A percentile compares a stretch with the other conserved stretches of the same genome.
Conservation (phyloP, 2,329 filamentous ascomycete species). For the Cordyceps cicadae region DNA sequence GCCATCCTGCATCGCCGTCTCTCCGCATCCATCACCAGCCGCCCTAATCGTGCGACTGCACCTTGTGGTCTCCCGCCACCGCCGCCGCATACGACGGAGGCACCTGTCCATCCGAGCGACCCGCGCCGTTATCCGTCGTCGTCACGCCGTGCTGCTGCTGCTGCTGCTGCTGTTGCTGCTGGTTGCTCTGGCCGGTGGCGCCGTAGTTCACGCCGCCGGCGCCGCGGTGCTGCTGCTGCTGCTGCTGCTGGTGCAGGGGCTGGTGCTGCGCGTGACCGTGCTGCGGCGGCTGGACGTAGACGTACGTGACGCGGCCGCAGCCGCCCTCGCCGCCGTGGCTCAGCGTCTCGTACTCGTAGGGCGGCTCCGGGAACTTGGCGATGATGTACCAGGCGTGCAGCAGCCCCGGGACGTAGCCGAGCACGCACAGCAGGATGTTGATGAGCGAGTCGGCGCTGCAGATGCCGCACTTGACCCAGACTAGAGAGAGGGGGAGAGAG, state of each 20-base stretch:
- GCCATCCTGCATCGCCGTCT: background rate
- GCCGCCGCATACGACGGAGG: slow-evolving; percentile 89
- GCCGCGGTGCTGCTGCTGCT: slow-evolving; percentile 42
- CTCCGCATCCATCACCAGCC: slow-evolving; percentile 20
- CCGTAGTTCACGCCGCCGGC: slow-evolving; percentile 29
- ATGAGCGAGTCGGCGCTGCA: slow-evolving; percentile 89
- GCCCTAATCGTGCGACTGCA: slow-evolving; percentile 45
- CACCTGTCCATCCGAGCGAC: slow-evolving; percentile 24
- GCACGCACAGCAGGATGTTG: slow-evolving; percentile 81
- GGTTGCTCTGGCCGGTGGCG: slow-evolving; percentile 17
- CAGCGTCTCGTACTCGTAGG: slow-evolving; percentile 61
- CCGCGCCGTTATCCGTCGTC: slow-evolving; percentile 30
- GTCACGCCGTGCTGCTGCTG: slow-evolving; percentile 24
- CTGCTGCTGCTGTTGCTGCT: slow-evolving; percentile 13
- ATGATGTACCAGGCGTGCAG: slow-evolving; percentile 99
- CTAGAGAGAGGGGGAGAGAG: slow-evolving; percentile 24
- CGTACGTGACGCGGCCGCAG: slow-evolving; percentile 51
- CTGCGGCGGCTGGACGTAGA: slow-evolving; percentile 55
- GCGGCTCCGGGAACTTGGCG: slow-evolving; percentile 70
- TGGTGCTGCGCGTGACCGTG: slow-evolving; percentile 29
- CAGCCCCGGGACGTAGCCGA: slow-evolving; percentile 77
- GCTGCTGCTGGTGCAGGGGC: slow-evolving; percentile 40
- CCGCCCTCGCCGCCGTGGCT: slow-evolving; percentile 45
- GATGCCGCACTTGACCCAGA: slow-evolving; percentile 94
- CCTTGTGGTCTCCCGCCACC: slow-evolving; percentile 82